Evolutionary conservation across 768 basidiomycete genomes (phyloP), one percentile per base, ranked within the genome.

Genomic region (Pleurotus eryngii): DNA sequence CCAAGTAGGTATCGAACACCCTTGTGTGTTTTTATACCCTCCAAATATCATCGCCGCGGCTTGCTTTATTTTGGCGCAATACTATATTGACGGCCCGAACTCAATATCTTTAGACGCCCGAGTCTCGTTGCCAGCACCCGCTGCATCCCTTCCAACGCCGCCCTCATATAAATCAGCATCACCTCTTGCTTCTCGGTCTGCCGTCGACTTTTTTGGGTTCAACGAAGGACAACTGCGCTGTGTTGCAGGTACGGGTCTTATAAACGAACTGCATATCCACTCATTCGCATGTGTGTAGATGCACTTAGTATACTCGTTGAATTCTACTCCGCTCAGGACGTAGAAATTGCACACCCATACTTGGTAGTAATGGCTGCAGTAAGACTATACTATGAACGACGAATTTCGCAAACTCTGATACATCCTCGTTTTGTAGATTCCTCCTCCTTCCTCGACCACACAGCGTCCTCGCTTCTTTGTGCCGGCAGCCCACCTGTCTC

Each of bases 131-230:
- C 79, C 86, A 39, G 81, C 88, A 2, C 87, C 90, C 20, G 85
- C 88, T 14, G 80, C 87, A 46, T 89, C 89, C 18, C 78, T 92
- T 60, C 90, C 88, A 49, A 92, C 89, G 5, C 90, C 90, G 35
- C 90, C 90, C 20, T 85, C 89, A 20, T 82, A 90, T 63, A 86
- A 90, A 62, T 81, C 87, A 15, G 76, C 82, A 38, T 88, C 86
- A 38, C 87, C 89, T 49, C 86, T 89, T 64, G 81, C 82, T 17
- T 80, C 83, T 40, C 79, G 88, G 58, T 83, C 84, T 65, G 86
- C 81, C 7, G 73, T 90, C 45, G 85, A 89, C 60, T 76, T 84
- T 65, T 89, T 87, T 65, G 78, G 78, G 11, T 80, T 92, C 58
- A 79, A 73, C 54, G 82, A 86, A 57, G 63, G 70, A 30, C 86